Percentiles rank a stretch among this genome's conserved stretches.
phyloP scores from a whole-genome alignment of 2,329 filamentous ascomycete species.

The Nemania abortiva region DNA sequence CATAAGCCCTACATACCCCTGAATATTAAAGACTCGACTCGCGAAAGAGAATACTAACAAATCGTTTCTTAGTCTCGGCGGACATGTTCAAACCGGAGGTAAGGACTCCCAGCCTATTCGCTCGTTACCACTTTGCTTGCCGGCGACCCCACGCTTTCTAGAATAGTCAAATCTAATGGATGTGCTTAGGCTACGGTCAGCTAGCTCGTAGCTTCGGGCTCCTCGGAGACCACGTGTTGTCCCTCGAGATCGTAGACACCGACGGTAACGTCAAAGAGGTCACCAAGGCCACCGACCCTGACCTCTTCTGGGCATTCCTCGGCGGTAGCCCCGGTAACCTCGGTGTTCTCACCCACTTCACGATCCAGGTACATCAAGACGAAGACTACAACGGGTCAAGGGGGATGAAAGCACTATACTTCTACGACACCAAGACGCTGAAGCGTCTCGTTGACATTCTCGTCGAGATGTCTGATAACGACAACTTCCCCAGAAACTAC shows the following conservation, averaged over 20 bases:
- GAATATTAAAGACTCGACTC: not conserved
- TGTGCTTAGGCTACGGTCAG: constrained; percentile 56
- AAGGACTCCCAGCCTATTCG: constrained; percentile 1
- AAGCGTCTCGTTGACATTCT: constrained; percentile 55
- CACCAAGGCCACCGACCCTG: constrained; percentile 61
- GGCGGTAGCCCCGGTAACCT: constrained; percentile 71
- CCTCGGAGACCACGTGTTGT: constrained; percentile 65
- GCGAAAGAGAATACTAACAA: constrained; percentile 20
- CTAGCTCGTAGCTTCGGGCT: constrained; percentile 64
- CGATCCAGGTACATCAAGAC: constrained; percentile 58
- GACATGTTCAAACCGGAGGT: constrained; percentile 62
- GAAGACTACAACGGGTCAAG: constrained; percentile 56
- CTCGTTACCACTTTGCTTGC: not conserved
- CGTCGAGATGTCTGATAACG: constrained; percentile 59
- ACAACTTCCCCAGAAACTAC: constrained; percentile 59
- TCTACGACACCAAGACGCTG: constrained; percentile 56
- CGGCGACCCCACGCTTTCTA: not conserved
- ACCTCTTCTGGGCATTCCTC: constrained; percentile 70
- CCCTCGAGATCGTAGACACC: constrained; percentile 61
- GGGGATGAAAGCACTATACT: constrained; percentile 58
- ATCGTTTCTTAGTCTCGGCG: constrained; percentile 51
- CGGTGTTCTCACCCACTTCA: constrained; percentile 67
- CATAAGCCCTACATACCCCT: not conserved
- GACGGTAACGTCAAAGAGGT: constrained; percentile 60
- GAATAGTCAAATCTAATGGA: constrained; percentile 22